Percentiles rank a stretch among this genome's conserved stretches.
These are phyloP conservation scores for Cardamine occulta DNA, from an alignment of 345 rosid genomes.

Conservation along the genomic window DNA sequence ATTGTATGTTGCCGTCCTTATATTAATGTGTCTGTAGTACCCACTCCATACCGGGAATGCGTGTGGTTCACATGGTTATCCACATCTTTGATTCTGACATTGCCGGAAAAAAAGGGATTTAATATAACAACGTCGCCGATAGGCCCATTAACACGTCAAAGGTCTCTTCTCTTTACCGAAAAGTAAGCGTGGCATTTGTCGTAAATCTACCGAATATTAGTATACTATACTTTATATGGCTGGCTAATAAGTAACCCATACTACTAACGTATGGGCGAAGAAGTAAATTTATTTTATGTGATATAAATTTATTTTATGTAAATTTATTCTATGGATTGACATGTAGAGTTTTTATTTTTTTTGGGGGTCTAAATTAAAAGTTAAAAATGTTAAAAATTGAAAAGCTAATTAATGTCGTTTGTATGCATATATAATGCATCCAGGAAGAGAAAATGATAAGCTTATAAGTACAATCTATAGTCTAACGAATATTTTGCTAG, in stretches of 20 bases:
- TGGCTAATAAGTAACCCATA: background rate
- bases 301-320: too few relatives aligned
- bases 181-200: constrained; percentile 1
- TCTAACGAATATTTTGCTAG: too few relatives aligned
- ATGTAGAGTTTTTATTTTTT: too few relatives aligned
- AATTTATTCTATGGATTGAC: too few relatives aligned
- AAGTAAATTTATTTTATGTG: background rate
- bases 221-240: background rate
- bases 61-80: constrained; percentile 14
- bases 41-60: constrained; percentile 13
- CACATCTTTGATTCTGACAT: background rate
- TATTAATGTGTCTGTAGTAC: background rate
- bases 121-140: background rate
- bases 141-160: constrained; percentile 3
- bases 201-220: background rate
- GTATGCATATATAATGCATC: too few relatives aligned
- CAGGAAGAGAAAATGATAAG: too few relatives aligned
- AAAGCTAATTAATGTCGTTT: too few relatives aligned
- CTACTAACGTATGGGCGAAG: background rate
- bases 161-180: background rate
- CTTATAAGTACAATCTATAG: too few relatives aligned
- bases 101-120: background rate
- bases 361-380: too few relatives aligned
- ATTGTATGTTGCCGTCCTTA: background rate
- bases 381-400: too few relatives aligned